Conservation (phyloP, 140 eudicot genomes). For the Bidens hawaiensis region DNA sequence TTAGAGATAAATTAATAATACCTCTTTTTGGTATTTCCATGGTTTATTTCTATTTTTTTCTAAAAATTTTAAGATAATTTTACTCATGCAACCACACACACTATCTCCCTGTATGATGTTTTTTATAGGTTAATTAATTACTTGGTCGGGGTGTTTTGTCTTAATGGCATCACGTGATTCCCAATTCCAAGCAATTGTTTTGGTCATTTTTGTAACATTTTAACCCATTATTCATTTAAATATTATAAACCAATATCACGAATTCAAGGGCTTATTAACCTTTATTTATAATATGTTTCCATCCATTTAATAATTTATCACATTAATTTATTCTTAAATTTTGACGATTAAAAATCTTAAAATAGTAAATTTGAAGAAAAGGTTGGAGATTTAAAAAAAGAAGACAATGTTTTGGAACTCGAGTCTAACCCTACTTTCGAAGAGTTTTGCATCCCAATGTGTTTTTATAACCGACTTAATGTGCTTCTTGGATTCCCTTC, state of each 20-base stretch:
- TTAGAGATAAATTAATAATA: conserved; percentile 17
- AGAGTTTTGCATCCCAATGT: conserved; percentile 39
- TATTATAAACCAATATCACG: conserved; percentile 10
- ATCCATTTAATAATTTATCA: too few relatives aligned
- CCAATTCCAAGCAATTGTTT: conserved; percentile 78
- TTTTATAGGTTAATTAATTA: conserved; percentile 54
- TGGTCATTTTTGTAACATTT: conserved; percentile 36
- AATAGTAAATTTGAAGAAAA: not conserved
- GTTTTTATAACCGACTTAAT: conserved; percentile 35
- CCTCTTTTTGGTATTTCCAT: not conserved
- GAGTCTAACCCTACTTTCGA: conserved; percentile 36
- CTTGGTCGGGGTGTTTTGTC: conserved; percentile 99
- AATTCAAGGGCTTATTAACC: conserved; percentile 19
- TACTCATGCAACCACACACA: conserved; percentile 30
- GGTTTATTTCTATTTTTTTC: not conserved
- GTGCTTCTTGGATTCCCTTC: conserved; percentile 23
- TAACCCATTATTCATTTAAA: conserved; percentile 5
- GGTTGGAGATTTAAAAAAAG: not conserved
- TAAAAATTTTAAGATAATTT: conserved; percentile 10
- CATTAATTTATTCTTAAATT: not conserved
- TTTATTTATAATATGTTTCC: too few relatives aligned
- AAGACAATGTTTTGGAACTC: conserved; percentile 35
- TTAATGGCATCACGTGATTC: conserved; percentile 99
- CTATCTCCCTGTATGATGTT: conserved; percentile 29
- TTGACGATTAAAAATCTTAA: not conserved